Conservation (phyloP, 805 yeast genomes). For the Zygosaccharomyces bailii region DNA sequence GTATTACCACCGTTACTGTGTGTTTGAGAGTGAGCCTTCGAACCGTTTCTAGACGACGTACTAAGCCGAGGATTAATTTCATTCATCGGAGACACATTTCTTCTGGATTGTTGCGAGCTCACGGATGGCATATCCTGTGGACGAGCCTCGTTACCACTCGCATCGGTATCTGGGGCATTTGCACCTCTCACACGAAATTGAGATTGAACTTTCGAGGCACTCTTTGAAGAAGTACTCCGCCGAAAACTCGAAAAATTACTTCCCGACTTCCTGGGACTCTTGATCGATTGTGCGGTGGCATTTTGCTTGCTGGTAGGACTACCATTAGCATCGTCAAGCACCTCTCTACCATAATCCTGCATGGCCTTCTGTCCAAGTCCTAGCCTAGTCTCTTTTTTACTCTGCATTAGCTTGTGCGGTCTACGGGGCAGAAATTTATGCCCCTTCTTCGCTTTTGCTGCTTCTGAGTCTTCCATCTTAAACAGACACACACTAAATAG, state of each 20-base stretch:
- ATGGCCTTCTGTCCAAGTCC: constrained; percentile 12
- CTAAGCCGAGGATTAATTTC: neutral
- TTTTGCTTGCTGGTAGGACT: neutral
- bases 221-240: constrained; percentile 3
- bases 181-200: neutral
- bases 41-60: neutral
- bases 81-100: neutral
- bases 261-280: constrained; percentile 6
- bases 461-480: constrained; percentile 4
- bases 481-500: neutral
- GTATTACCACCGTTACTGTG: neutral
- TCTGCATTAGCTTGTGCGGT: neutral
- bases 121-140: constrained; percentile 5
- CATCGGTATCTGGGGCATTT: neutral
- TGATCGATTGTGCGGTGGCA: neutral
- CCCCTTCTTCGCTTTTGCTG: constrained; percentile 2
- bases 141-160: neutral
- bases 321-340: constrained; percentile 3
- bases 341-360: constrained; percentile 14
- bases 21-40: neutral
- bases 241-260: constrained; percentile 1
- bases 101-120: neutral
- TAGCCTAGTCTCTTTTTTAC: constrained; percentile 2
- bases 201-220: constrained; percentile 1
- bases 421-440: constrained; percentile 1